Evolutionary conservation across 352 stramenopile genomes (phyloP).

Genomic region (Pythium graminicola): DNA sequence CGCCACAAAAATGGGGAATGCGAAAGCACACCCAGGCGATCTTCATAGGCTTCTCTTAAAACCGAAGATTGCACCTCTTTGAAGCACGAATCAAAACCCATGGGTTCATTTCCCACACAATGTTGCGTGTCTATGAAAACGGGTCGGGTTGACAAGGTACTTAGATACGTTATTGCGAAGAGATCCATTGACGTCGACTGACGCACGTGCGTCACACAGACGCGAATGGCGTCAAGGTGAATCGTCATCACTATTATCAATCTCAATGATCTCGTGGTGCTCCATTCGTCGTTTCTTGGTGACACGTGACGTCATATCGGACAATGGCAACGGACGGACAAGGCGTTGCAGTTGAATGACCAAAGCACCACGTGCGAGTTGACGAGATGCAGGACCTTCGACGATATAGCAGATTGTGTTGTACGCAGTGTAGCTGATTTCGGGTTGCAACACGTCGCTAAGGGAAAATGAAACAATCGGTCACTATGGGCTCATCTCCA

Average conservation of each 20-base stretch:
- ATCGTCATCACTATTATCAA: conserved; percentile 24
- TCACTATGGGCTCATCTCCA: no score
- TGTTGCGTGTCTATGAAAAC: conserved; percentile 15
- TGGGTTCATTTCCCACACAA: neutral
- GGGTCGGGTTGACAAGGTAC: conserved; percentile 8
- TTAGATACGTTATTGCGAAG: conserved; percentile 4
- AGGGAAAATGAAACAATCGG: neutral
- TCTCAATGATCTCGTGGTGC: conserved; percentile 30
- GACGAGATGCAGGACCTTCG: conserved; percentile 31
- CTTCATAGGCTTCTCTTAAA: conserved; percentile 7
- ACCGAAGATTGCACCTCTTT: no score
- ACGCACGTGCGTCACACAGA: conserved; percentile 12
- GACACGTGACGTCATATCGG: neutral
- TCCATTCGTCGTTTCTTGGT: conserved; percentile 16
- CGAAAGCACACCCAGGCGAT: neutral
- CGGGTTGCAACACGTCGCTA: conserved; percentile 40
- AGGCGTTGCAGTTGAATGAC: conserved; percentile 20
- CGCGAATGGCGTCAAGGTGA: conserved; percentile 18
- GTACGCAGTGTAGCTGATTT: conserved; percentile 75
- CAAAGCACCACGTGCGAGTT: conserved; percentile 15
- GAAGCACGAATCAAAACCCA: neutral
- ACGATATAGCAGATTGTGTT: conserved; percentile 71
- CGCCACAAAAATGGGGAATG: conserved; percentile 22
- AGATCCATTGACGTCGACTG: conserved; percentile 2
- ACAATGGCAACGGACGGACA: no score